Percentiles rank a stretch among this genome's conserved stretches.
These are phyloP conservation scores for Tephrocybe sp. DNA, from an alignment of 768 basidiomycete species.

Conservation along the genomic window DNA sequence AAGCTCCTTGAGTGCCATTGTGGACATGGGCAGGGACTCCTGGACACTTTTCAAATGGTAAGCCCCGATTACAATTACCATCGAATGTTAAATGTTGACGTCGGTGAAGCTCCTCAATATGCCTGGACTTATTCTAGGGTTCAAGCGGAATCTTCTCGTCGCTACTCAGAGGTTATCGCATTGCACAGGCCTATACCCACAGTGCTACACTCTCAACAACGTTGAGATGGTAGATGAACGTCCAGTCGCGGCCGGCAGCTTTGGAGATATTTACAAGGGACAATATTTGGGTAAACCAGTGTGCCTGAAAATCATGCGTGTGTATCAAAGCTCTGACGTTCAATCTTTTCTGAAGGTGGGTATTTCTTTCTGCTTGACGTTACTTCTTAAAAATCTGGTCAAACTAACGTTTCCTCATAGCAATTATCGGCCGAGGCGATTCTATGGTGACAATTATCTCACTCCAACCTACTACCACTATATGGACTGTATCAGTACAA, in stretches of 20 bases:
- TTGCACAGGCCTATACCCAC: conserved; percentile 10
- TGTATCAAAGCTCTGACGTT: conserved; percentile 12
- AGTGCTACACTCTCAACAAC: conserved; percentile 8
- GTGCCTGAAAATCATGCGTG: conserved; percentile 15
- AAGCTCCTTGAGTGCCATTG: no score
- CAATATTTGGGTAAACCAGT: conserved; percentile 6
- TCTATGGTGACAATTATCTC: conserved; percentile 11
- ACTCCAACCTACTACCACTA: conserved; percentile 30
- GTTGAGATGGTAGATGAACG: conserved; percentile 1
- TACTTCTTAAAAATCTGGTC: neutral
- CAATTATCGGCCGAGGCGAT: conserved; percentile 5
- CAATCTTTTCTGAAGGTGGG: conserved; percentile 1
- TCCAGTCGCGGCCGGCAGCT: conserved; percentile 7
- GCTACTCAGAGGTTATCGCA: conserved; percentile 11
- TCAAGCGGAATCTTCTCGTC: conserved; percentile 12
- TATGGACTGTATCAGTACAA: conserved; percentile 26
- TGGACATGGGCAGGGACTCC: no score
- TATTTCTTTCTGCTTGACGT: neutral
- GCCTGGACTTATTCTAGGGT: conserved; percentile 1
- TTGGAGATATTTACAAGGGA: conserved; percentile 12
- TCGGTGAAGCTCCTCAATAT: conserved; percentile 6
- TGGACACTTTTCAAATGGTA: no score
- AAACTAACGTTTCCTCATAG: neutral
- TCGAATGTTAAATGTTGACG: no score
- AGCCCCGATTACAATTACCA: no score